Percentiles rank a stretch among this genome's conserved stretches.
Evolutionary conservation across 1,139 yeast genomes (phyloP).

Genomic region (Williopsis jadinii): DNA sequence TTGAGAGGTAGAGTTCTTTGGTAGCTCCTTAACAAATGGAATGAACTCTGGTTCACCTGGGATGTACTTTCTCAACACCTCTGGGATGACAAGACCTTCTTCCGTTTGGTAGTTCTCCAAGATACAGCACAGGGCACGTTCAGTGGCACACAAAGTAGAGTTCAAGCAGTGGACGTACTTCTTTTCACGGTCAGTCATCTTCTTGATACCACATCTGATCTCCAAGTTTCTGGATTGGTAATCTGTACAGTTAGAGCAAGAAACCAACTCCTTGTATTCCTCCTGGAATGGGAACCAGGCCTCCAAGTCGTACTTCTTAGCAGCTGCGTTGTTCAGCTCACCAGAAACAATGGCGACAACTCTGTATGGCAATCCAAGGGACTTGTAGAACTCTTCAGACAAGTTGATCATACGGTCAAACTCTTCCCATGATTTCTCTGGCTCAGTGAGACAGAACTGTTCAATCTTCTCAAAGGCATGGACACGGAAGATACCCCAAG

Average conservation of each 20-base stretch:
- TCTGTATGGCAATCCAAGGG: slow-evolving; percentile 90
- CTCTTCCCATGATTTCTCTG: slow-evolving; percentile 97
- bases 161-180: slow-evolving; percentile 97
- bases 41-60: slow-evolving; percentile 98
- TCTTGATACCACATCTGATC: slow-evolving; percentile 97
- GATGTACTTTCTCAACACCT: slow-evolving; percentile 88
- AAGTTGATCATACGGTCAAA: slow-evolving; percentile 89
- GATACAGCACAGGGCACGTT: slow-evolving; percentile 95
- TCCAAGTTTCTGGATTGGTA: slow-evolving; percentile 98
- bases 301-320: slow-evolving; percentile 96
- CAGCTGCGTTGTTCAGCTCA: slow-evolving; percentile 98
- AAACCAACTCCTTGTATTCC: slow-evolving; percentile 96
- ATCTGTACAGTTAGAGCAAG: slow-evolving; percentile 98
- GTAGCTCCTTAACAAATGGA: slow-evolving; percentile 84
- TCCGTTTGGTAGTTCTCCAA: slow-evolving; percentile 97
- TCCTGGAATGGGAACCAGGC: slow-evolving; percentile 99
- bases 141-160: slow-evolving; percentile 96
- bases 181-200: slow-evolving; percentile 92
- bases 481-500: slow-evolving; percentile 99
- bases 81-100: slow-evolving; percentile 90
- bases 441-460: slow-evolving; percentile 93
- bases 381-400: slow-evolving; percentile 90
- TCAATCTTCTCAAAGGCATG: slow-evolving; percentile 98
- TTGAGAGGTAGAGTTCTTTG: slow-evolving; percentile 85
- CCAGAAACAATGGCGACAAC: slow-evolving; percentile 98